These are phyloP conservation scores for Blakeslea trispora DNA, from an alignment of 371 early-diverging fungal species.

Conservation along the genomic window DNA sequence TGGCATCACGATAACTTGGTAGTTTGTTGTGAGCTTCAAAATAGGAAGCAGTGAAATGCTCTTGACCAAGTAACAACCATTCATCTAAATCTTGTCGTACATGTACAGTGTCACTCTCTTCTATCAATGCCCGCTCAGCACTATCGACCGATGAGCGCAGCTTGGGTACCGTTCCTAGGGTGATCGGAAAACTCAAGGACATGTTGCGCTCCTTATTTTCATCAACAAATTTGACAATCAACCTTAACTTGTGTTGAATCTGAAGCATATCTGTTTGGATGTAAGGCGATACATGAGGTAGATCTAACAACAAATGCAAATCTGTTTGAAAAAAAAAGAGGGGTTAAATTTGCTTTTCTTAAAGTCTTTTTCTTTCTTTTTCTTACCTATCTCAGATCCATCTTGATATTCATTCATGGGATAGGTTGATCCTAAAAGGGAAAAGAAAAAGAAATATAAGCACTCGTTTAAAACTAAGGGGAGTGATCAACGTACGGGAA, in stretches of 20 bases:
- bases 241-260: conserved; percentile 20
- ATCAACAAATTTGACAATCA: conserved; percentile 16
- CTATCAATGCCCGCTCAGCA: background rate
- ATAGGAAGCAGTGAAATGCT: background rate
- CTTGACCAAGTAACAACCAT: conserved; percentile 1
- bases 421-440: conserved; percentile 5
- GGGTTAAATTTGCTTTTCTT: background rate
- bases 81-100: conserved; percentile 11
- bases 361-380: background rate
- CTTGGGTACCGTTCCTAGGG: conserved; percentile 17
- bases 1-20: conserved; percentile 20
- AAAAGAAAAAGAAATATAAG: too few species aligned
- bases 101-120: conserved; percentile 1
- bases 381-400: conserved; percentile 11
- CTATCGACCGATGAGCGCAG: background rate
- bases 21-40: conserved; percentile 7
- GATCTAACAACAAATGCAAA: conserved; percentile 10
- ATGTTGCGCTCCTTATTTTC: conserved; percentile 15
- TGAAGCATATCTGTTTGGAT: conserved; percentile 11
- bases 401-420: conserved; percentile 12
- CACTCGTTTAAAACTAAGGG: too few species aligned
- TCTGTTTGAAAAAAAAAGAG: background rate
- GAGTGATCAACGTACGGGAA: conserved; percentile 12
- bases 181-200: conserved; percentile 24
- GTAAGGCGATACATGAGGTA: conserved; percentile 23